Conservation (phyloP, 257 asterid genomes). For the Penstemon newberryi region DNA sequence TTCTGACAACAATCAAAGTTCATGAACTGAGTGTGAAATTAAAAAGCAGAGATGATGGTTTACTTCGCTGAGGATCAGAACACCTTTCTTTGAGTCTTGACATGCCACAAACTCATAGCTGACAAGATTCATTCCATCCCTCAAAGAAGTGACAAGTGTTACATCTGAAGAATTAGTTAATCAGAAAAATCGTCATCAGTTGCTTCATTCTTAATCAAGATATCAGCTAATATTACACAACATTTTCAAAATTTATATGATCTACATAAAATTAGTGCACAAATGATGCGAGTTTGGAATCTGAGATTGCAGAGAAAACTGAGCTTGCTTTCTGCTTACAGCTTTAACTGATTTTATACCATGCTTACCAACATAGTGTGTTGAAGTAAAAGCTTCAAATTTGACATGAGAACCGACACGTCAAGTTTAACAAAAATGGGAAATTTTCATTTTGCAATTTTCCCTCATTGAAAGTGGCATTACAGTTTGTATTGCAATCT, state of each 20-base stretch:
- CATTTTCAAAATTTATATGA: constrained; percentile 10
- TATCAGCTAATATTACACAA: constrained; percentile 17
- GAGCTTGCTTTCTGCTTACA: constrained; percentile 13
- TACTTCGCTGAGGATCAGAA: constrained; percentile 94
- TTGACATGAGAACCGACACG: not conserved
- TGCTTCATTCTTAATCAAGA: constrained; percentile 21
- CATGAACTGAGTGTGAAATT: constrained; percentile 17
- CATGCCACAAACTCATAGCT: constrained; percentile 99
- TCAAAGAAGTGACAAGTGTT: constrained; percentile 92
- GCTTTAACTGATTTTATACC: not conserved
- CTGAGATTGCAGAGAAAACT: not conserved
- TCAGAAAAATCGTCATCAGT: constrained; percentile 24
- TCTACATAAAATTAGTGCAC: not conserved
- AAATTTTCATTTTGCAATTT: constrained; percentile 1
- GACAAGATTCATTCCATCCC: constrained; percentile 99
- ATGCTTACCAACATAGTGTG: not conserved
- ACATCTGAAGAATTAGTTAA: constrained; percentile 61
- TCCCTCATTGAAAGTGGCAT: constrained; percentile 5
- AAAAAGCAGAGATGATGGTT: constrained; percentile 22
- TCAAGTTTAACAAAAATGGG: not conserved
- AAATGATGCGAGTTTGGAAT: not conserved
- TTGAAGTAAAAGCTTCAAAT: constrained; percentile 2
- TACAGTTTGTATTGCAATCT: not conserved
- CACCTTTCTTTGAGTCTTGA: constrained; percentile 88
- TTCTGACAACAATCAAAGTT: constrained; percentile 6